A percentile compares a stretch with the other conserved stretches of the same genome.
phyloP scores from a whole-genome alignment of 306 rosid species.

The Fragaria vesca region DNA sequence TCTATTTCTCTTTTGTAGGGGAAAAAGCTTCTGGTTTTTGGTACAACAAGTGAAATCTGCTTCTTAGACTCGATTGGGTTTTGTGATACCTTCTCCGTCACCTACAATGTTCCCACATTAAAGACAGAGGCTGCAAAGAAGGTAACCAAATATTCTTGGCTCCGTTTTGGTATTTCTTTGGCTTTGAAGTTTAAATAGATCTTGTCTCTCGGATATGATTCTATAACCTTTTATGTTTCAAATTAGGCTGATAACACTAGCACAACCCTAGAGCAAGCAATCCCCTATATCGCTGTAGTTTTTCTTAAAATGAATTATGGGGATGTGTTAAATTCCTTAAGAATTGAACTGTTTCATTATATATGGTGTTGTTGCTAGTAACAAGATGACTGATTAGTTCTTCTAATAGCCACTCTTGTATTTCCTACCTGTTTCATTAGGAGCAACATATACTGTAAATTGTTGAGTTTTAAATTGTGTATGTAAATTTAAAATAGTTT shows the following conservation, averaged over 20 bases:
- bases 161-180: constrained; percentile 10
- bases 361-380: neutral
- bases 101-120: constrained; percentile 77
- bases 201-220: neutral
- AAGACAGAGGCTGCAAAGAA: constrained; percentile 65
- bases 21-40: constrained; percentile 86
- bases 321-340: neutral
- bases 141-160: constrained; percentile 44
- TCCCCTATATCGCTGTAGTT: neutral
- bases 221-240: no score
- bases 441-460: neutral
- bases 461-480: neutral
- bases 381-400: neutral
- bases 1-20: constrained; percentile 48
- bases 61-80: constrained; percentile 84
- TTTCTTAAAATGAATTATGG: neutral
- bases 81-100: constrained; percentile 70
- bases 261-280: neutral
- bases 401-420: neutral
- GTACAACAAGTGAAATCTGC: constrained; percentile 83
- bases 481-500: constrained; percentile 10
- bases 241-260: neutral
- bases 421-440: neutral
- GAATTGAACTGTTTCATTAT: neutral
- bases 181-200: neutral